Conservation (phyloP, 495 filamentous ascomycete genomes). For the Neurospora intermedia region DNA sequence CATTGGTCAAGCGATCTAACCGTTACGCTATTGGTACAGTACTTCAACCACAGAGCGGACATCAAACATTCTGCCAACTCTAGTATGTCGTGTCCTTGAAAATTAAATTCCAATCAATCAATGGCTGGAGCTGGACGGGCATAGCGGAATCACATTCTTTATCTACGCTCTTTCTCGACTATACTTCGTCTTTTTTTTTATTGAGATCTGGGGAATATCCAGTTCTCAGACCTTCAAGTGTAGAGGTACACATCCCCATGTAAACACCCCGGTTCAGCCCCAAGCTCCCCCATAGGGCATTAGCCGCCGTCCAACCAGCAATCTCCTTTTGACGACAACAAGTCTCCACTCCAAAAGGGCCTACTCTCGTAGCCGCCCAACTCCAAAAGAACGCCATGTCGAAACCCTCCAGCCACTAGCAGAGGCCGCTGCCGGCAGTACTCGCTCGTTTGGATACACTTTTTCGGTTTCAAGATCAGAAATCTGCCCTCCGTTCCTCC, state of each 20-base stretch:
- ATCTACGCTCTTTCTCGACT: neutral
- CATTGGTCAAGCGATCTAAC: neutral
- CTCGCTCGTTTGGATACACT: slow-evolving; percentile 38
- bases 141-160: neutral
- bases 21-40: neutral
- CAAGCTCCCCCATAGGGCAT: slow-evolving; percentile 12
- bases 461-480: slow-evolving; percentile 34
- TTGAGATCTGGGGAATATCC: neutral
- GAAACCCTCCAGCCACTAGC: slow-evolving; percentile 36
- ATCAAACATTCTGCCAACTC: neutral
- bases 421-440: slow-evolving; percentile 26
- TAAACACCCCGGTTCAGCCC: slow-evolving; percentile 1
- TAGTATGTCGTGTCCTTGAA: neutral
- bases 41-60: neutral
- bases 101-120: neutral
- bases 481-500: slow-evolving; percentile 18
- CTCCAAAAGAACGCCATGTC: slow-evolving; percentile 41
- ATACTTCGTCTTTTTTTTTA: neutral
- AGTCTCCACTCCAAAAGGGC: slow-evolving; percentile 14
- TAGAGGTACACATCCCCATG: neutral
- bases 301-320: slow-evolving; percentile 32
- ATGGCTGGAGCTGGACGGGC: neutral
- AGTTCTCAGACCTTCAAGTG: neutral
- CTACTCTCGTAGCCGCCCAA: slow-evolving; percentile 36
- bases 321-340: slow-evolving; percentile 8